Conservation (phyloP, 1,284 basidiomycete genomes). For the Hemileccinum hortonii region DNA sequence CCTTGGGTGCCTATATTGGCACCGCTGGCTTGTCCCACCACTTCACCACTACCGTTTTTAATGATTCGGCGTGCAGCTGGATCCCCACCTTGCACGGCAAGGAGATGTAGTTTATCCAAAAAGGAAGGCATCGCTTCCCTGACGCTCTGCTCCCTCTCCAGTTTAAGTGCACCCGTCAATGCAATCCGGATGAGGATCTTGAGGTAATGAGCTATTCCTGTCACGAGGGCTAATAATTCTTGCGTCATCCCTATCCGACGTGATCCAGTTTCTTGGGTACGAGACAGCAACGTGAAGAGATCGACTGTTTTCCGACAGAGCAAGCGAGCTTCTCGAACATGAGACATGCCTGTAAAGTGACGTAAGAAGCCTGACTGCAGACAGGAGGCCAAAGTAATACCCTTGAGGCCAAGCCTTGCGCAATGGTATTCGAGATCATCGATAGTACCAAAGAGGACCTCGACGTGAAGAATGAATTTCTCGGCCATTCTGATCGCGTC, state of each 20-base stretch:
- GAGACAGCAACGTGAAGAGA: conserved; percentile 95
- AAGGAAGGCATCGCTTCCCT: conserved; percentile 85
- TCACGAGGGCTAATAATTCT: conserved; percentile 96
- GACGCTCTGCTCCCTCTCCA: conserved; percentile 87
- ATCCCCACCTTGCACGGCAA: conserved; percentile 86
- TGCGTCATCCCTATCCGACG: conserved; percentile 95
- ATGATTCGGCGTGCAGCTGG: conserved; percentile 71
- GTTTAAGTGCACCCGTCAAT: conserved; percentile 90
- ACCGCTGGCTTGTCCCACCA: conserved; percentile 43
- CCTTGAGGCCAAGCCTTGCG: conserved; percentile 78
- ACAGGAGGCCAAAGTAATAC: conserved; percentile 45
- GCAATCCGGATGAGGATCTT: conserved; percentile 99
- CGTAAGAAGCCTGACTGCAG: conserved; percentile 14
- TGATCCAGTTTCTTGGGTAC: conserved; percentile 89
- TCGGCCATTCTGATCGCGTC: conserved; percentile 98
- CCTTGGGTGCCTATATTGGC: conserved; percentile 73
- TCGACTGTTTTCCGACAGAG: conserved; percentile 99
- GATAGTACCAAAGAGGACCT: conserved; percentile 95
- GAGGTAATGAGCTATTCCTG: conserved; percentile 96
- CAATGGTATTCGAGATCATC: conserved; percentile 95
- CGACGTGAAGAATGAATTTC: conserved; percentile 97
- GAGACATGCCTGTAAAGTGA: conserved; percentile 79
- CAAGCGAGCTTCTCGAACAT: conserved; percentile 97
- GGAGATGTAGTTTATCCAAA: conserved; percentile 87
- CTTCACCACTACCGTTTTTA: conserved; percentile 65